phyloP scores from a whole-genome alignment of 176 grass and related monocot species.

The Tillandsia fasciculata region DNA sequence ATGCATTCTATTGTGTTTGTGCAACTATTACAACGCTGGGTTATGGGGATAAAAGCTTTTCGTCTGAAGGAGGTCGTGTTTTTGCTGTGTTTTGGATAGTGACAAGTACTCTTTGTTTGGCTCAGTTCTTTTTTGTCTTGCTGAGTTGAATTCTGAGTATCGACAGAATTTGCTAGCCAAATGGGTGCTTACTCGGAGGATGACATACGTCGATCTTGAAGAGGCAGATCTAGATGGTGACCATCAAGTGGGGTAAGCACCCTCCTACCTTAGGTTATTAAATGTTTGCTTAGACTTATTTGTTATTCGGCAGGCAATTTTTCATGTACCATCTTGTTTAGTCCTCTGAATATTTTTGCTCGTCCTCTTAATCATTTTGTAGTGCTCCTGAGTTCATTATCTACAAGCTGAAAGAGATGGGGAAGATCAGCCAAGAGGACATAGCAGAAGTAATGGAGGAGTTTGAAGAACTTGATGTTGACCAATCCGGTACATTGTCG shows the following conservation, averaged over 20 bases:
- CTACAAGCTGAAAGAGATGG: slow-evolving; percentile 95
- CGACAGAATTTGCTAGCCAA: slow-evolving; percentile 73
- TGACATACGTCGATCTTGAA: slow-evolving; percentile 69
- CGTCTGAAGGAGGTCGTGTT: slow-evolving; percentile 42
- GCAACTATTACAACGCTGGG: slow-evolving; percentile 80
- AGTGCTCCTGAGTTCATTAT: slow-evolving; percentile 91
- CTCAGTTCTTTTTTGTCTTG: slow-evolving; percentile 80
- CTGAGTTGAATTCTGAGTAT: slow-evolving; percentile 53
- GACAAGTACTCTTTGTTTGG: slow-evolving; percentile 49
- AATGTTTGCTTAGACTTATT: no score
- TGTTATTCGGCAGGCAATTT: no score
- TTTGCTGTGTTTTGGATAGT: slow-evolving; percentile 91
- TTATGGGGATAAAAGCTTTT: slow-evolving; percentile 81
- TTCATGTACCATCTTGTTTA: no score
- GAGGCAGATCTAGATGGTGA: slow-evolving; percentile 74
- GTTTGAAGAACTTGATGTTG: slow-evolving; percentile 62
- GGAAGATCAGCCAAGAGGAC: slow-evolving; percentile 84
- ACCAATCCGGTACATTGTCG: slow-evolving; percentile 73
- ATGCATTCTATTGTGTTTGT: slow-evolving; percentile 86
- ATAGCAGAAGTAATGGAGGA: slow-evolving; percentile 75
- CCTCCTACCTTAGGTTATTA: not conserved
- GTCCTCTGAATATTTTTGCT: no score
- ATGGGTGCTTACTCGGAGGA: slow-evolving; percentile 63
- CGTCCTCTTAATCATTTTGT: slow-evolving; percentile 11
- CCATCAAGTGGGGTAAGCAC: slow-evolving; percentile 51